phyloP scores from a whole-genome alignment of 1,284 basidiomycete genomes.

The Bondarzewia mesenterica region DNA sequence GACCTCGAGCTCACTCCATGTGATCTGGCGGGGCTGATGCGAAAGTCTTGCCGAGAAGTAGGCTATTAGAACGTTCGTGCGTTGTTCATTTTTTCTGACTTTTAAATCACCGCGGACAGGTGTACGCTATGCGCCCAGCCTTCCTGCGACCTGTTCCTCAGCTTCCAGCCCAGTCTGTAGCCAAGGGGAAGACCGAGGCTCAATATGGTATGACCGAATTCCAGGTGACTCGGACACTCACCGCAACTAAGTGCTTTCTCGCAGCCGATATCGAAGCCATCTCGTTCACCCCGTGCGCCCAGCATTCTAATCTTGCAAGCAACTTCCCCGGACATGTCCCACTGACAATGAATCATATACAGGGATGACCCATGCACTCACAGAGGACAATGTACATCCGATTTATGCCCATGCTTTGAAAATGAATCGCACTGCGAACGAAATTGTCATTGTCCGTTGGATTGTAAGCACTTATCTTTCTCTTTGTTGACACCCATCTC shows the following conservation, averaged over 20 bases:
- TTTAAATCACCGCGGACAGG: background rate
- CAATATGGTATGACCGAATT: background rate
- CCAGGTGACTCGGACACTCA: background rate
- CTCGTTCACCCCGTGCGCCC: background rate
- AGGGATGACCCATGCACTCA: slow-evolving; percentile 33
- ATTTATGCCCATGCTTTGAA: slow-evolving; percentile 29
- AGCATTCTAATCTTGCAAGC: background rate
- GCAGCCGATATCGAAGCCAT: background rate
- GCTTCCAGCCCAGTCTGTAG: background rate
- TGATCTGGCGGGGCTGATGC: slow-evolving; percentile 33
- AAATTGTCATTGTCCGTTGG: slow-evolving; percentile 28
- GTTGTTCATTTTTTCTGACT: background rate
- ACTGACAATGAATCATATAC: background rate
- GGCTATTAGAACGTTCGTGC: background rate
- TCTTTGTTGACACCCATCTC: background rate
- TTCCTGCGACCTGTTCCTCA: background rate
- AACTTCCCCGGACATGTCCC: background rate
- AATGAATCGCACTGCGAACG: slow-evolving; percentile 31
- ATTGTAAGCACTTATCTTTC: slow-evolving; percentile 23
- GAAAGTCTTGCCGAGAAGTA: slow-evolving; percentile 37
- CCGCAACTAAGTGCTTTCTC: background rate
- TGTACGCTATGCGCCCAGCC: background rate
- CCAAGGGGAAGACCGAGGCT: background rate
- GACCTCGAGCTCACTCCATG: slow-evolving; percentile 33
- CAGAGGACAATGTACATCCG: slow-evolving; percentile 31